phyloP scores from a whole-genome alignment of 2,329 filamentous ascomycete species.

The Trichoderma simmonsii region DNA sequence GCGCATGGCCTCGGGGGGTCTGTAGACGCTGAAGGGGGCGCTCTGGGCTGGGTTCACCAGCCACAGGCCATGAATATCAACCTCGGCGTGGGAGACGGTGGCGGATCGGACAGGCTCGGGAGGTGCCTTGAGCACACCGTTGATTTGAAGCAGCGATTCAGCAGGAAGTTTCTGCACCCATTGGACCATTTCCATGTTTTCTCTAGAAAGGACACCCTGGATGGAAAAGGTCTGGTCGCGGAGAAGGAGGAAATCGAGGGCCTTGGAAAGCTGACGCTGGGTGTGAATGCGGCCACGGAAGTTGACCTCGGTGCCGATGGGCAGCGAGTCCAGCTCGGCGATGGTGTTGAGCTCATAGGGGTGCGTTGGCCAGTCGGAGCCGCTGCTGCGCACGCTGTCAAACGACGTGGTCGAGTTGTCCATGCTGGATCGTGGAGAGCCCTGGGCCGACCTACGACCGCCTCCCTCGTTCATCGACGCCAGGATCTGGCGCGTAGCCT shows the following conservation, averaged over 20 bases:
- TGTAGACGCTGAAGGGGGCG: constrained; percentile 52
- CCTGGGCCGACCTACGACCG: constrained; percentile 28
- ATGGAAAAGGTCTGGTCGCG: constrained; percentile 80
- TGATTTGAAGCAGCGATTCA: constrained; percentile 75
- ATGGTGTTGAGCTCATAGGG: constrained; percentile 41
- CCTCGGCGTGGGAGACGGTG: constrained; percentile 71
- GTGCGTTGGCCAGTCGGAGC: constrained; percentile 38
- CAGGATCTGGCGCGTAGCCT: constrained; percentile 24
- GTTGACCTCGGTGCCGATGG: constrained; percentile 39
- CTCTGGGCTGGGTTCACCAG: constrained; percentile 51
- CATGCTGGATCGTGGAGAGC: constrained; percentile 27
- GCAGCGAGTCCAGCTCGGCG: constrained; percentile 35
- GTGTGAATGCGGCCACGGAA: constrained; percentile 51
- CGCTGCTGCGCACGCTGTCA: constrained; percentile 38
- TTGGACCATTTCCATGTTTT: constrained; percentile 69
- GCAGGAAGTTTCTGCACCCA: constrained; percentile 81
- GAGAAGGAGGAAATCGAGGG: constrained; percentile 81
- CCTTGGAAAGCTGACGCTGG: constrained; percentile 75
- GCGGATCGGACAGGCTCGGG: constrained; percentile 73
- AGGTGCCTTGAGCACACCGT: constrained; percentile 69
- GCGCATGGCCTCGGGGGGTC: constrained; percentile 62
- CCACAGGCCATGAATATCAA: constrained; percentile 60
- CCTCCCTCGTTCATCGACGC: constrained; percentile 34
- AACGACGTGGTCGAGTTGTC: constrained; percentile 30
- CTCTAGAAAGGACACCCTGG: constrained; percentile 68